Percentiles rank a stretch among this genome's conserved stretches.
These are phyloP conservation scores for Colletotrichum salicis DNA, from an alignment of 2,329 filamentous ascomycete genomes.

Conservation along the genomic window DNA sequence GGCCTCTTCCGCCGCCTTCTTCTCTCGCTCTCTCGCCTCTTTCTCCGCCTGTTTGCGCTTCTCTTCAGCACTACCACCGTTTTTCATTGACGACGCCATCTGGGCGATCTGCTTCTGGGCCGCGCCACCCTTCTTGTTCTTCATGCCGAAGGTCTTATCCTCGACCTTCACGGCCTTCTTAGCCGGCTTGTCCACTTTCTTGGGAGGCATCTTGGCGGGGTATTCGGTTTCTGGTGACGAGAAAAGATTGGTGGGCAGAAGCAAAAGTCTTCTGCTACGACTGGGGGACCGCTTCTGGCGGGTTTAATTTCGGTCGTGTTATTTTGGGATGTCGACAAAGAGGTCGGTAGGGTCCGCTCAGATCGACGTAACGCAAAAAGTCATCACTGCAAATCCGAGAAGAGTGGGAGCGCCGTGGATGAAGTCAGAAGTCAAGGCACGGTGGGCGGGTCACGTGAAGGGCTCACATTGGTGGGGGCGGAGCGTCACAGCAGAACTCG, in stretches of 20 bases:
- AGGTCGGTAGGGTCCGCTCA: slow-evolving; percentile 11
- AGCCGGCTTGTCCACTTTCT: slow-evolving; percentile 62
- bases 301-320: background rate
- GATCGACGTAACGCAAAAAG: slow-evolving; percentile 32
- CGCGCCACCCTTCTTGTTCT: slow-evolving; percentile 96
- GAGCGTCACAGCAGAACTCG: slow-evolving; percentile 20
- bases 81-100: slow-evolving; percentile 77
- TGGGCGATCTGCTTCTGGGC: slow-evolving; percentile 93
- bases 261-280: slow-evolving; percentile 11
- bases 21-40: slow-evolving; percentile 80
- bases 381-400: slow-evolving; percentile 13
- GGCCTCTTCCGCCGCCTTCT: slow-evolving; percentile 87
- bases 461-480: slow-evolving; percentile 34
- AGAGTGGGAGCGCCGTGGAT: slow-evolving; percentile 28
- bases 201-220: slow-evolving; percentile 75
- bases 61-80: slow-evolving; percentile 84
- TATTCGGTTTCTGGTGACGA: slow-evolving; percentile 29
- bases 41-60: slow-evolving; percentile 81
- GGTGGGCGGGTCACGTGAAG: slow-evolving; percentile 36
- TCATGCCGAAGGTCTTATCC: slow-evolving; percentile 99
- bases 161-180: slow-evolving; percentile 77
- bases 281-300: background rate
- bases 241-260: slow-evolving; percentile 6
- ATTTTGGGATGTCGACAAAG: slow-evolving; percentile 13
- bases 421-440: slow-evolving; percentile 34